A percentile compares a stretch with the other conserved stretches of the same genome.
Evolutionary conservation across 768 basidiomycete genomes (phyloP).

Genomic region (Austroboletus festivus): DNA sequence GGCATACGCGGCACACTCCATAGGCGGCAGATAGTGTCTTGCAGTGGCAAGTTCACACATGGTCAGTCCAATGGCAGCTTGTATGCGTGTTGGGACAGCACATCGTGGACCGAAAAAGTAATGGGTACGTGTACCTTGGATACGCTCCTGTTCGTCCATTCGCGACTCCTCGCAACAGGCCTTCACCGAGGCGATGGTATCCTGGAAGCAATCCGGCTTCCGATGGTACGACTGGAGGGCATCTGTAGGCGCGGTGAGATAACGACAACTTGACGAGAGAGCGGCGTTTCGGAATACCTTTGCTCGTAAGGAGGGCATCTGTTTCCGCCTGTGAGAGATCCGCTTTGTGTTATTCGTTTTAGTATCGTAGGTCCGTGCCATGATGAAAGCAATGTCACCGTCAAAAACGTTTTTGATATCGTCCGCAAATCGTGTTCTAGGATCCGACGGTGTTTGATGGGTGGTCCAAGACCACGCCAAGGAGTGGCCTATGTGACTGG

Average conservation of each 20-base stretch:
- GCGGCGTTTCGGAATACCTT: slow-evolving; percentile 13
- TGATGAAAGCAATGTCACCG: slow-evolving; percentile 17
- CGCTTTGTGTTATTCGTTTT: slow-evolving; percentile 13
- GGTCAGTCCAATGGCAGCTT: slow-evolving; percentile 76
- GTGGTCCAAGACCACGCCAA: slow-evolving; percentile 31
- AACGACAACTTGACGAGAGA: neutral
- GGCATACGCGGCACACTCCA: slow-evolving; percentile 51
- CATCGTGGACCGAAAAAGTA: neutral
- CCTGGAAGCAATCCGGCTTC: slow-evolving; percentile 63
- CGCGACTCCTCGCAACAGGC: slow-evolving; percentile 53
- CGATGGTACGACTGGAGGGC: slow-evolving; percentile 41
- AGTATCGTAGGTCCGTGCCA: slow-evolving; percentile 4
- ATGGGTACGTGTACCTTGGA: slow-evolving; percentile 44
- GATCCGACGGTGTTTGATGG: slow-evolving; percentile 22
- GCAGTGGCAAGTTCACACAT: slow-evolving; percentile 79
- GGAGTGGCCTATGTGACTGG: slow-evolving; percentile 8
- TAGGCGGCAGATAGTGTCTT: slow-evolving; percentile 59
- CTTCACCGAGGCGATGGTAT: slow-evolving; percentile 46
- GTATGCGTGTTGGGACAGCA: slow-evolving; percentile 22
- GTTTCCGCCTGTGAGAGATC: slow-evolving; percentile 19
- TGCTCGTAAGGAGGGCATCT: slow-evolving; percentile 14
- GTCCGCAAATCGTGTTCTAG: neutral
- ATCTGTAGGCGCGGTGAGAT: slow-evolving; percentile 30
- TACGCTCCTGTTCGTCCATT: slow-evolving; percentile 56
- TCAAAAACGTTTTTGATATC: slow-evolving; percentile 17